Conservation (phyloP, 768 basidiomycete species). For the Collybia sp. region DNA sequence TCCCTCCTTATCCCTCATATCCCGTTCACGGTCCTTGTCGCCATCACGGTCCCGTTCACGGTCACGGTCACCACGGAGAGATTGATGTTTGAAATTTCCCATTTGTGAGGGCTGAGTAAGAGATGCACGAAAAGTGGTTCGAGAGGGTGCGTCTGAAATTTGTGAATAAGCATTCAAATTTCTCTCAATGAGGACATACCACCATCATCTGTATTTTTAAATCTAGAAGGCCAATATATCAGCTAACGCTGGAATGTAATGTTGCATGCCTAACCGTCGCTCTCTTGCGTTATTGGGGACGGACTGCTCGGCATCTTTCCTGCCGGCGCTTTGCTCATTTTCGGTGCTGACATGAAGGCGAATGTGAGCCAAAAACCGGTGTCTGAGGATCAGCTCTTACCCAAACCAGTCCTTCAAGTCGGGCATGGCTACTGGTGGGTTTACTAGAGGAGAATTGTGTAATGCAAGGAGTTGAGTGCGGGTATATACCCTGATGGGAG, state of each 20-base stretch:
- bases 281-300: constrained; percentile 54
- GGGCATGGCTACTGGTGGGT: constrained; percentile 72
- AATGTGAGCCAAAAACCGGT: constrained; percentile 15
- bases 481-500: constrained; percentile 62
- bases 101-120: constrained; percentile 85
- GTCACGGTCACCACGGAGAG: constrained; percentile 64
- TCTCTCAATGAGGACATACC: constrained; percentile 33
- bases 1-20: constrained; percentile 69
- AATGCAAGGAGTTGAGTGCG: constrained; percentile 65
- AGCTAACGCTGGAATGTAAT: constrained; percentile 3
- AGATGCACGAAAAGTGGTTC: constrained; percentile 67
- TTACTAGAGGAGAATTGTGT: constrained; percentile 71
- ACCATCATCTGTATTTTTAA: constrained; percentile 70
- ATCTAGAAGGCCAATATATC: constrained; percentile 37
- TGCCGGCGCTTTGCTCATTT: constrained; percentile 59
- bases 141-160: constrained; percentile 41
- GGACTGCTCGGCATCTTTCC: constrained; percentile 67
- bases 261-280: constrained; percentile 47
- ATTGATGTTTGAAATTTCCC: constrained; percentile 91
- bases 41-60: constrained; percentile 45
- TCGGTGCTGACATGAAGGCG: constrained; percentile 36
- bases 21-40: constrained; percentile 53
- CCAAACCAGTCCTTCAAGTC: constrained; percentile 86
- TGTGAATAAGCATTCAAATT: constrained; percentile 3
- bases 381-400: constrained; percentile 37